These are phyloP conservation scores for Ambrosiella beaveri DNA, from an alignment of 2,329 filamentous ascomycete species.

Conservation along the genomic window DNA sequence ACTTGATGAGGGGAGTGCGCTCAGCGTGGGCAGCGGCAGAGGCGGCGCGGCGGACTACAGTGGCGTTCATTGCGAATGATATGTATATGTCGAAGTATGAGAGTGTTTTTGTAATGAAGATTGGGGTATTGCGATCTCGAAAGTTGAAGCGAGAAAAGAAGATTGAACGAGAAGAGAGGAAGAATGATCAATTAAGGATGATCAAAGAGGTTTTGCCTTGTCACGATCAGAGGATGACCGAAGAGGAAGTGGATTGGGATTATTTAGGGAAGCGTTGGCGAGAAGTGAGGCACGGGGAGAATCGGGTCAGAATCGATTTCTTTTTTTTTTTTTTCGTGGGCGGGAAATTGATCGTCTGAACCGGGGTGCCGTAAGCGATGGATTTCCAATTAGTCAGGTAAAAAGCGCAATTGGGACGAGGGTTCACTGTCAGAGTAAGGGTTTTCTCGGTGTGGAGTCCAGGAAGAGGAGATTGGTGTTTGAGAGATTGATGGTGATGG, in stretches of 20 bases:
- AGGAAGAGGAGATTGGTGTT: not conserved
- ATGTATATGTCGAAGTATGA: not conserved
- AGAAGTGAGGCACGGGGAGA: not conserved
- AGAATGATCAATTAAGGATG: not conserved
- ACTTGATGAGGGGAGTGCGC: constrained; percentile 44
- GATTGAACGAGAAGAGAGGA: not conserved
- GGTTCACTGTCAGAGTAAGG: not conserved
- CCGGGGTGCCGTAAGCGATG: not conserved
- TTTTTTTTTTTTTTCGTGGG: not conserved
- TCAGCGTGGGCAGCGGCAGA: constrained; percentile 37
- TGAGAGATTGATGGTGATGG: not conserved
- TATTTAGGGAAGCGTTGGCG: not conserved
- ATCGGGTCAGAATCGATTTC: not conserved
- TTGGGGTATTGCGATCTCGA: not conserved
- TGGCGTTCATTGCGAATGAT: constrained; percentile 31
- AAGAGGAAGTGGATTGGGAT: not conserved
- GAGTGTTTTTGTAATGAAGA: not conserved
- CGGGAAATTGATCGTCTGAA: not conserved
- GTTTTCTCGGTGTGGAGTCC: not conserved
- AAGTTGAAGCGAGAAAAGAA: not conserved
- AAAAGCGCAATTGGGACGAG: not conserved
- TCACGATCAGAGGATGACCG: not conserved
- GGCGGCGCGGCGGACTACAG: constrained; percentile 37
- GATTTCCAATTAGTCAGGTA: not conserved
- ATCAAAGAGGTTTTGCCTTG: not conserved